Conservation (phyloP, 2,329 filamentous ascomycete genomes). For the Colletotrichum lini region DNA sequence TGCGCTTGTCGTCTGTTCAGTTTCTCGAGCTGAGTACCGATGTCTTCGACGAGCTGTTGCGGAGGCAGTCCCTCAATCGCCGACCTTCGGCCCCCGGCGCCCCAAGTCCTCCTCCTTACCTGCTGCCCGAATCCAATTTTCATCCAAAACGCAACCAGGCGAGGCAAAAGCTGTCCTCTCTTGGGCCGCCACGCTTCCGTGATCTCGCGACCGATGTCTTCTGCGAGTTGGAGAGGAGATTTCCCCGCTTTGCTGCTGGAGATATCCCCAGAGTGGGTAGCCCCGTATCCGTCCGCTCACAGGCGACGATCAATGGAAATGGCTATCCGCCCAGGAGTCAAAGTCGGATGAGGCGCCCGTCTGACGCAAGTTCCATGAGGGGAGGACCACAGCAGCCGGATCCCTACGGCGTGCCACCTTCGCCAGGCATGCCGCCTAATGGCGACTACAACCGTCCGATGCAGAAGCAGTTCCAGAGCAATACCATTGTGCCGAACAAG, state of each 20-base stretch:
- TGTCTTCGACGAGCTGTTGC: constrained; percentile 94
- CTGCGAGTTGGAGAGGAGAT: constrained; percentile 91
- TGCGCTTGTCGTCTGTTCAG: constrained; percentile 90
- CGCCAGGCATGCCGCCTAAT: constrained; percentile 67
- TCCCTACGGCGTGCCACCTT: constrained; percentile 70
- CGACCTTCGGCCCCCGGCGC: constrained; percentile 66
- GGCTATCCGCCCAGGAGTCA: constrained; percentile 66
- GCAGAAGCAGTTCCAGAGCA: constrained; percentile 92
- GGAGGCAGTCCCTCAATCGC: constrained; percentile 80
- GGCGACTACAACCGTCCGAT: constrained; percentile 82
- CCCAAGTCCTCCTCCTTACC: constrained; percentile 75
- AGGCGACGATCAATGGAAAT: constrained; percentile 70
- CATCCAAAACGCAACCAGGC: constrained; percentile 98
- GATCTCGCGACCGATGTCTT: constrained; percentile 97
- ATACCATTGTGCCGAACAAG: constrained; percentile 97
- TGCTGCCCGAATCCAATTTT: constrained; percentile 89
- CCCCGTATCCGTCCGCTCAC: constrained; percentile 75
- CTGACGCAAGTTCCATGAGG: constrained; percentile 74
- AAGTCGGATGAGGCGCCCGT: constrained; percentile 69
- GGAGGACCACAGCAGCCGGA: constrained; percentile 58
- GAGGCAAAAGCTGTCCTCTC: constrained; percentile 92
- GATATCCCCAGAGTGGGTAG: constrained; percentile 80
- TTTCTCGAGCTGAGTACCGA: constrained; percentile 98
- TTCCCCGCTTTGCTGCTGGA: constrained; percentile 81
- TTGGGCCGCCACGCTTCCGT: constrained; percentile 88